Conservation (phyloP, 805 yeast genomes). For the Candida railenensis region DNA sequence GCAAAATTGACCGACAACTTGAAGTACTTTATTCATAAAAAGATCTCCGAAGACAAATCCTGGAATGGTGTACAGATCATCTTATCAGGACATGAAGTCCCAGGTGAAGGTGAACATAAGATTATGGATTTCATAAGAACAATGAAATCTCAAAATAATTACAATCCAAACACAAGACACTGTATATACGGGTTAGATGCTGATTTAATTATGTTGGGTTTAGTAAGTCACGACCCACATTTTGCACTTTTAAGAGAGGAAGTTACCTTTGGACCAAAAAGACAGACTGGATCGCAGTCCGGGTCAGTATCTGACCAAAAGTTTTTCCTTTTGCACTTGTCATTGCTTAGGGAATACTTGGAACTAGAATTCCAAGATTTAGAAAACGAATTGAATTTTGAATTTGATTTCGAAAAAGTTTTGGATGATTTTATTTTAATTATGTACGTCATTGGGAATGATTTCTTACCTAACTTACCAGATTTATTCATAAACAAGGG, state of each 20-base stretch:
- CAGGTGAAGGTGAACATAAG: constrained; percentile 98
- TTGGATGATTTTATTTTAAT: constrained; percentile 91
- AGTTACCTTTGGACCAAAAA: constrained; percentile 76
- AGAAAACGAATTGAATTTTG: constrained; percentile 60
- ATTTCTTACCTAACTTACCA: constrained; percentile 95
- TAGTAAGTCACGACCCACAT: constrained; percentile 93
- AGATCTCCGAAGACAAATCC: constrained; percentile 78
- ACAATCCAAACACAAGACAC: constrained; percentile 81
- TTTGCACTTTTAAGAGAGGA: constrained; percentile 93
- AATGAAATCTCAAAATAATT: constrained; percentile 68
- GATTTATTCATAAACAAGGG: constrained; percentile 92
- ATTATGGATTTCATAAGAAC: constrained; percentile 89
- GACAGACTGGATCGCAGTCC: constrained; percentile 31
- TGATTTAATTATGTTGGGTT: constrained; percentile 89
- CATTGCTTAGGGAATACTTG: constrained; percentile 86
- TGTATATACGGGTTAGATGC: constrained; percentile 97
- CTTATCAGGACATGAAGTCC: constrained; percentile 92
- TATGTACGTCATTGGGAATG: constrained; percentile 95
- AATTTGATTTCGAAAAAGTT: constrained; percentile 81
- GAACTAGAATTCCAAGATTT: constrained; percentile 80
- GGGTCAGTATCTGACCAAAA: constrained; percentile 69
- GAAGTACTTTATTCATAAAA: constrained; percentile 84
- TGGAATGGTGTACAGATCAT: constrained; percentile 81
- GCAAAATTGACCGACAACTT: constrained; percentile 77
- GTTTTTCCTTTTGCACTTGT: constrained; percentile 79